A percentile compares a stretch with the other conserved stretches of the same genome.
These are phyloP conservation scores for Leishmania amazonensis DNA, from an alignment of 208 protist species.

Conservation along the genomic window DNA sequence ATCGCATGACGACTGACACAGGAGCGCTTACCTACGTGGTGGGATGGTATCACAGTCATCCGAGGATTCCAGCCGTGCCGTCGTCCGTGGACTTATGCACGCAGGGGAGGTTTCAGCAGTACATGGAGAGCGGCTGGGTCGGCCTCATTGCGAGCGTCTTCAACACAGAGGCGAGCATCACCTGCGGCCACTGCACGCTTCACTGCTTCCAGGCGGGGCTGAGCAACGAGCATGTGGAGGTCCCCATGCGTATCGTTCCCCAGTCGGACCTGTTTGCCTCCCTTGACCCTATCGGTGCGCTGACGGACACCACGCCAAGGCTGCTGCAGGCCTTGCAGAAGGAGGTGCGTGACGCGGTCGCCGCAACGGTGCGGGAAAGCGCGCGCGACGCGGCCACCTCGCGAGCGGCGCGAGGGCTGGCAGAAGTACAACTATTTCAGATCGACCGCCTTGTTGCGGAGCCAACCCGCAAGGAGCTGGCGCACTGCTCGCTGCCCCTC, in stretches of 20 bases:
- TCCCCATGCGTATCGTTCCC: slow-evolving; percentile 46
- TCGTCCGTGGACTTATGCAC: slow-evolving; percentile 76
- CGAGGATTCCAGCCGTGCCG: slow-evolving; percentile 71
- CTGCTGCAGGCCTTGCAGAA: slow-evolving; percentile 32
- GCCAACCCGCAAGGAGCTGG: slow-evolving; percentile 33
- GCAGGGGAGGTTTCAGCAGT: slow-evolving; percentile 74
- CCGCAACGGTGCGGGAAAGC: slow-evolving; percentile 28
- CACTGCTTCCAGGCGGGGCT: slow-evolving; percentile 74
- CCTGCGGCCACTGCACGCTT: slow-evolving; percentile 46
- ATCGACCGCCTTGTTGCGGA: slow-evolving; percentile 50
- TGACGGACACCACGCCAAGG: slow-evolving; percentile 14
- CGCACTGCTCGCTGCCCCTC: slow-evolving; percentile 30
- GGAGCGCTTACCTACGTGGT: slow-evolving; percentile 55
- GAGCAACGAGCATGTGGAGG: slow-evolving; percentile 40
- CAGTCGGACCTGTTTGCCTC: slow-evolving; percentile 26
- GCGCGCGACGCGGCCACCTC: slow-evolving; percentile 29
- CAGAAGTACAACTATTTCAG: slow-evolving; percentile 42
- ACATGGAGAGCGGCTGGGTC: slow-evolving; percentile 79
- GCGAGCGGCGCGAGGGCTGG: slow-evolving; percentile 40
- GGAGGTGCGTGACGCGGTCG: slow-evolving; percentile 39
- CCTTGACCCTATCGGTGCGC: slow-evolving; percentile 3
- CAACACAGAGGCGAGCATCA: slow-evolving; percentile 39
- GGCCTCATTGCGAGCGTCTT: slow-evolving; percentile 89
- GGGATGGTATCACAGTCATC: slow-evolving; percentile 92
- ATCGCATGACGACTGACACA: slow-evolving; percentile 36